Evolutionary conservation across 2,329 filamentous ascomycete species (phyloP), one percentile per base, ranked within the genome.

Genomic region (Arachnopeziza araneosa): DNA sequence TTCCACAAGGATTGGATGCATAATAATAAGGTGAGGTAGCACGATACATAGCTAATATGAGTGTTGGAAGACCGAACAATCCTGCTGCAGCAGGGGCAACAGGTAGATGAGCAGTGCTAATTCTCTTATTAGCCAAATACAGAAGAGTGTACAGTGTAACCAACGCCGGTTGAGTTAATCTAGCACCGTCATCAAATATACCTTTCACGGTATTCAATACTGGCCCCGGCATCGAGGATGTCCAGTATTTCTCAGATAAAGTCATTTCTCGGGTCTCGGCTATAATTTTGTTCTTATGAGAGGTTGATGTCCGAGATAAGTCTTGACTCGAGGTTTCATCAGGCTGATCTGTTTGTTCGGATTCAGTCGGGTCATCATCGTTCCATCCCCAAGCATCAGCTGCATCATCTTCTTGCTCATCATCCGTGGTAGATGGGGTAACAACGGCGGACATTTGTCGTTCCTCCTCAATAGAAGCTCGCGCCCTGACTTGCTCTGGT

Each of bases 221-320:
- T 3, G 87, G 84, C 62, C 91, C 87, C 0, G 95, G 93, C 72
- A 97, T 88, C 1, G 89, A 89, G 0, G 93, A 97, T 56, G 96
- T 89, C 60, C 87, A 90, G 73, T 96, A 99, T 1, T 83, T 89
- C 75, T 99, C 95, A 63, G 82, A 89, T 52, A 98, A 76, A 0
- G 90, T 89, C 61, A 98, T 77, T 70, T 95, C 89, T 55, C 64
- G 61, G 2, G 52, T 57, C 19, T 64, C 58, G 24, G 67, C 23
- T 8, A 56, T 22, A 8, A 30, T 26, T 19, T 59, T 44, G 12
- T 4, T 44, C 6, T 44, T 12, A 44, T 19, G 10, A 17, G 12
- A 5, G 12, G 10, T 5, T 44, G 17, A 44, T 3, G 12, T 44
- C 17, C 6, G 6, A 14, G 22, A 30, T n/a, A 48, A 22, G 53